Percentiles rank a stretch among this genome's conserved stretches.
These are phyloP conservation scores for Mycena latifolia DNA, from an alignment of 768 basidiomycete genomes.

Conservation along the genomic window DNA sequence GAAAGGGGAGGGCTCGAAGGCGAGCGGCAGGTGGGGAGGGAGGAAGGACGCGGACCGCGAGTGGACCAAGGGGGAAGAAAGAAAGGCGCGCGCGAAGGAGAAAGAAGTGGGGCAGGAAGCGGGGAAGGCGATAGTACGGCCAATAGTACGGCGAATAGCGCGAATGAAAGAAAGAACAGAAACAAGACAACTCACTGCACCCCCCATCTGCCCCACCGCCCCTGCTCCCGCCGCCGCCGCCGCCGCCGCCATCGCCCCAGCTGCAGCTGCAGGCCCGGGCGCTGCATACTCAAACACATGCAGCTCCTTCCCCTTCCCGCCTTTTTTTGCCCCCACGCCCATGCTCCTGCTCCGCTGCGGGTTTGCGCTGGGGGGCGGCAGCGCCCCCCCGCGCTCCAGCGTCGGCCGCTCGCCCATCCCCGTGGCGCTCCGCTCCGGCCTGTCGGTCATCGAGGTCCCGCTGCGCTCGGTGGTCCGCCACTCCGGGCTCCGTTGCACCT, in stretches of 20 bases:
- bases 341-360: background rate
- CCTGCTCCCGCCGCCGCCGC: background rate
- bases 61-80: too few species aligned
- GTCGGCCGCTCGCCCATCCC: background rate
- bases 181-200: background rate
- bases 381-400: background rate
- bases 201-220: background rate
- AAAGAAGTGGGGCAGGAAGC: too few species aligned
- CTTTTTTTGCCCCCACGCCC: background rate
- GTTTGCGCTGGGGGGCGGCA: background rate
- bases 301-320: slow-evolving; percentile 1
- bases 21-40: too few species aligned
- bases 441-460: too few species aligned
- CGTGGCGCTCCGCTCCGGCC: too few species aligned
- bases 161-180: too few species aligned
- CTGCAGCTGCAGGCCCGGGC: background rate
- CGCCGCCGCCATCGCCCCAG: background rate
- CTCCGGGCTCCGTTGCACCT: background rate
- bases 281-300: background rate
- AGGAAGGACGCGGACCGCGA: too few species aligned
- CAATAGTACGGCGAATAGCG: too few species aligned
- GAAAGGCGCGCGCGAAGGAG: too few species aligned
- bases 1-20: too few species aligned
- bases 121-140: too few species aligned
- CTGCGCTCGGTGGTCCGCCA: too few species aligned